Conservation (phyloP, 495 filamentous ascomycete genomes). For the Penicillium herquei region DNA sequence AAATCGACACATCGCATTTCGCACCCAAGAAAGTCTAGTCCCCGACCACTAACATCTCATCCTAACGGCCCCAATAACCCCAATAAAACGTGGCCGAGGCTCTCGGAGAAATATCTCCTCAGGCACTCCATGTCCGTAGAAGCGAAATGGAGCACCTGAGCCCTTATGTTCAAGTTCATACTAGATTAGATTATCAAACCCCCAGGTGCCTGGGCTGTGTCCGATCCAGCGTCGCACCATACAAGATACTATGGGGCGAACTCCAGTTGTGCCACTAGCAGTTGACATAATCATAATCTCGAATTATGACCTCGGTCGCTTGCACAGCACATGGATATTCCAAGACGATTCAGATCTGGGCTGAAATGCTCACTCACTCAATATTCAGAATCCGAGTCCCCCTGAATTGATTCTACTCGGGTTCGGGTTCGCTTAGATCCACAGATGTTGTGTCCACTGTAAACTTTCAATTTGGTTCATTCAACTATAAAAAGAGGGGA, state of each 20-base stretch:
- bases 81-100: constrained; percentile 15
- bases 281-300: not conserved
- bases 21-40: constrained; percentile 1
- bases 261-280: too few relatives aligned
- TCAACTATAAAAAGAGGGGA: too few relatives aligned
- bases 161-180: too few relatives aligned
- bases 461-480: not conserved
- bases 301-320: not conserved
- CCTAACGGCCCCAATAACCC: constrained; percentile 16
- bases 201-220: too few relatives aligned
- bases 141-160: too few relatives aligned
- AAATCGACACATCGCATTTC: constrained; percentile 1
- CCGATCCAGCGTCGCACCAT: too few relatives aligned
- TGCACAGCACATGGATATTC: constrained; percentile 10
- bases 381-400: not conserved
- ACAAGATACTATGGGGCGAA: too few relatives aligned
- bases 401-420: not conserved
- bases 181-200: too few relatives aligned
- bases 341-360: constrained; percentile 27
- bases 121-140: too few relatives aligned
- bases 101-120: constrained; percentile 13
- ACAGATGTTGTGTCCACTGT: constrained; percentile 3
- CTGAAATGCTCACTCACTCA: not conserved
- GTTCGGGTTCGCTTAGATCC: not conserved
- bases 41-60: not conserved